These are phyloP conservation scores for Lumnitzera littorea DNA, from an alignment of 345 rosid genomes.

Conservation along the genomic window DNA sequence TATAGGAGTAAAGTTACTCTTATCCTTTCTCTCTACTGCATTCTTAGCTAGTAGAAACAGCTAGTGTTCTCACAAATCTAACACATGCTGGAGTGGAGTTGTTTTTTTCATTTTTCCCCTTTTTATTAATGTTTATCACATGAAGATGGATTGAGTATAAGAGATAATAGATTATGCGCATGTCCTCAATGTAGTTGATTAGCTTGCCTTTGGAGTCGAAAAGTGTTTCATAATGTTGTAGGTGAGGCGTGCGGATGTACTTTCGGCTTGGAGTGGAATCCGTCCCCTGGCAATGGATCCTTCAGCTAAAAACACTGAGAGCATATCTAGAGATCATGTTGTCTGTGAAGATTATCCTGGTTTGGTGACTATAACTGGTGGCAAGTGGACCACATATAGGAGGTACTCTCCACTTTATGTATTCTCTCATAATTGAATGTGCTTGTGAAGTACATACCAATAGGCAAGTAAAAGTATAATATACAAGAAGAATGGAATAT, in stretches of 20 bases:
- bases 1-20: too few species aligned
- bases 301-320: constrained; percentile 83
- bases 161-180: neutral
- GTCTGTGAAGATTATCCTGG: constrained; percentile 85
- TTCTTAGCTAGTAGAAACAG: too few species aligned
- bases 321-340: constrained; percentile 96
- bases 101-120: too few species aligned
- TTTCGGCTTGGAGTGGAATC: constrained; percentile 99
- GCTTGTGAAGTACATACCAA: too few species aligned
- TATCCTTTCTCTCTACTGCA: too few species aligned
- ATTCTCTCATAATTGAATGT: too few species aligned
- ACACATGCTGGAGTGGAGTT: too few species aligned
- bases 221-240: constrained; percentile 16
- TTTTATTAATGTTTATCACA: too few species aligned
- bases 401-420: constrained; percentile 34
- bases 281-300: constrained; percentile 94
- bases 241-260: constrained; percentile 94
- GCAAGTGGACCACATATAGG: constrained; percentile 97
- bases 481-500: neutral
- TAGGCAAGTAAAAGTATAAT: too few species aligned
- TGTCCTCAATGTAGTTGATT: neutral
- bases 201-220: constrained; percentile 15
- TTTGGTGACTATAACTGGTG: constrained; percentile 94
- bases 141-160: neutral
- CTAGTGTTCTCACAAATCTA: too few species aligned